Conservation (phyloP, 1,139 yeast genomes). For the Lodderomyces metapsilosis region DNA sequence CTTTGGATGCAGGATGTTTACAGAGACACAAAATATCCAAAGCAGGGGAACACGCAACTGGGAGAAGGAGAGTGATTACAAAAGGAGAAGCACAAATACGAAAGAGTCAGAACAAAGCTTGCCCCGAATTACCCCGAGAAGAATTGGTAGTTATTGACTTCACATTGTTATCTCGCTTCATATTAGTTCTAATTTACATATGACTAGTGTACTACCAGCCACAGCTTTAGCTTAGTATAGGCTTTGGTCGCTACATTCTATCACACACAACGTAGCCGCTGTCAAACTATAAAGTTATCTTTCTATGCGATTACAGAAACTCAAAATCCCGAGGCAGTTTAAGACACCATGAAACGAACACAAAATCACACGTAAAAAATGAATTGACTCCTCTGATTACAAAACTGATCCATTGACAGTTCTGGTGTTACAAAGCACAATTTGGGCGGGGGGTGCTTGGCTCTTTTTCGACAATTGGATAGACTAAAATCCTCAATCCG, state of each 20-base stretch:
- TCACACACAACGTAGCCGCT: background rate
- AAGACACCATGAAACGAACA: background rate
- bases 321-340: constrained; percentile 2
- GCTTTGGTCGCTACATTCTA: background rate
- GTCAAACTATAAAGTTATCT: background rate
- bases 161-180: too few relatives aligned
- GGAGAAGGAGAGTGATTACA: background rate
- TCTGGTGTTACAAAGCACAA: too few relatives aligned
- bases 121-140: background rate
- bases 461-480: too few relatives aligned
- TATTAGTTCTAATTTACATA: too few relatives aligned
- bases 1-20: background rate
- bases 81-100: too few relatives aligned
- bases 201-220: too few relatives aligned
- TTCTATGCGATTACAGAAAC: background rate
- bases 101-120: background rate
- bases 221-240: background rate
- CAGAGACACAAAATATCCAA: background rate
- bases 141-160: background rate
- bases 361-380: background rate
- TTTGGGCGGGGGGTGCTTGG: too few relatives aligned
- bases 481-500: too few relatives aligned
- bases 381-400: background rate
- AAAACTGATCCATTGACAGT: background rate
- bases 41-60: background rate